Evolutionary conservation across 108 stramenopile species (phyloP).

Genomic region (Cyclotella kingstonii): DNA sequence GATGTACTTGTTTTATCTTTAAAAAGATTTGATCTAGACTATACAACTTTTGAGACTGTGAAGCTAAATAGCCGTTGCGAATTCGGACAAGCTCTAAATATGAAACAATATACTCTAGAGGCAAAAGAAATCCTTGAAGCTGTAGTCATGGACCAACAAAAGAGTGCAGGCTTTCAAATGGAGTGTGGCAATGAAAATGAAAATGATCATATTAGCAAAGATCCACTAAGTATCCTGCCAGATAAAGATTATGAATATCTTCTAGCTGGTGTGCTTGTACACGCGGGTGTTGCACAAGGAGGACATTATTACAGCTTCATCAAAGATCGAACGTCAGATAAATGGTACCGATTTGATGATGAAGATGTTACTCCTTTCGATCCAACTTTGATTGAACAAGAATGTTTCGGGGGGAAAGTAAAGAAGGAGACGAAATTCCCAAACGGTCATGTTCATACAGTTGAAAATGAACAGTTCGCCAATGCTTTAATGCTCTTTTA

Average conservation of each 20-base stretch:
- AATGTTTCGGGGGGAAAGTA: conserved; percentile 95
- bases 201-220: conserved; percentile 32
- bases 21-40: conserved; percentile 98
- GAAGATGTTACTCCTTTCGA: conserved; percentile 97
- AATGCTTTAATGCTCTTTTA: conserved; percentile 98
- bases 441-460: conserved; percentile 86
- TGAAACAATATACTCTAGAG: conserved; percentile 94
- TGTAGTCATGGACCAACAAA: conserved; percentile 29
- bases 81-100: conserved; percentile 90
- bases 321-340: conserved; percentile 75
- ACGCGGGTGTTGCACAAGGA: conserved; percentile 97
- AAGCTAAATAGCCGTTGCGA: conserved; percentile 95
- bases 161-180: conserved; percentile 39
- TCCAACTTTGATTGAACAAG: conserved; percentile 77
- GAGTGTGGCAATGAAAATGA: conserved; percentile 45
- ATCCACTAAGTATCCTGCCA: conserved; percentile 51
- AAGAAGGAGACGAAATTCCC: conserved; percentile 90
- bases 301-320: conserved; percentile 99
- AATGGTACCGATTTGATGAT: conserved; percentile 97
- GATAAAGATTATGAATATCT: conserved; percentile 93
- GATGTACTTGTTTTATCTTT: conserved; percentile 91
- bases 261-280: conserved; percentile 93
- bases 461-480: conserved; percentile 92
- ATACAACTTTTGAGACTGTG: conserved; percentile 98
- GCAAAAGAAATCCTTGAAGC: conserved; percentile 82